Conservation (phyloP, 2,329 filamentous ascomycete genomes). For the Fusarium staphyleae region DNA sequence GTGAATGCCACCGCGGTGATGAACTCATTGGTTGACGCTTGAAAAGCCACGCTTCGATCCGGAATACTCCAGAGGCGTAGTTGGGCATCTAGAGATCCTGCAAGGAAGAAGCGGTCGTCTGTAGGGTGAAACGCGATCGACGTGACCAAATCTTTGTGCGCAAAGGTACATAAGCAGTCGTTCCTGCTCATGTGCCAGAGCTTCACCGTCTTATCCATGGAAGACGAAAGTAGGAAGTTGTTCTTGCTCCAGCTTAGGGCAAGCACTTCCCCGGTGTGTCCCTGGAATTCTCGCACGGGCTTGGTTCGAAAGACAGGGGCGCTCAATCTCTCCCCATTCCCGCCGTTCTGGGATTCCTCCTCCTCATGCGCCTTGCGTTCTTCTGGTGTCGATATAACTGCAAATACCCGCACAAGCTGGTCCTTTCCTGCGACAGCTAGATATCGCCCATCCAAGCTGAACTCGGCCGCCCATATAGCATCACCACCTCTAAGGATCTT, state of each 20-base stretch:
- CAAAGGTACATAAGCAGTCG: conserved; percentile 92
- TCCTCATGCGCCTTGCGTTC: conserved; percentile 78
- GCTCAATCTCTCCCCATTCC: conserved; percentile 69
- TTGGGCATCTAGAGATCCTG: conserved; percentile 88
- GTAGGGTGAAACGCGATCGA: conserved; percentile 93
- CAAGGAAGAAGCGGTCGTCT: conserved; percentile 96
- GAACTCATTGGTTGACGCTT: conserved; percentile 79
- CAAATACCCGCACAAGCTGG: conserved; percentile 84
- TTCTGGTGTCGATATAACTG: conserved; percentile 81
- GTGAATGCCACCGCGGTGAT: conserved; percentile 95
- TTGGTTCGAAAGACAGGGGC: conserved; percentile 88
- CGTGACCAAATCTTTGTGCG: conserved; percentile 93
- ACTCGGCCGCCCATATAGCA: conserved; percentile 91
- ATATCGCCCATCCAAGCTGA: conserved; percentile 90
- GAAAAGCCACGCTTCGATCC: conserved; percentile 90
- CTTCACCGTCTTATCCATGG: conserved; percentile 97
- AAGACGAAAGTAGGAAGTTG: conserved; percentile 93
- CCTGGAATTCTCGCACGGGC: conserved; percentile 79
- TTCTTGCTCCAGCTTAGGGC: conserved; percentile 99
- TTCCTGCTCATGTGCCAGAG: conserved; percentile 88
- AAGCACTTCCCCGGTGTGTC: conserved; percentile 85
- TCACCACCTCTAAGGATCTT: conserved; percentile 58
- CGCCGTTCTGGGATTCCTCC: conserved; percentile 53
- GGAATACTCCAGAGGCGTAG: conserved; percentile 95
- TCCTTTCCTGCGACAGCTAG: conserved; percentile 94